phyloP scores from a whole-genome alignment of 768 basidiomycete species.

The Amanita rimosa region DNA sequence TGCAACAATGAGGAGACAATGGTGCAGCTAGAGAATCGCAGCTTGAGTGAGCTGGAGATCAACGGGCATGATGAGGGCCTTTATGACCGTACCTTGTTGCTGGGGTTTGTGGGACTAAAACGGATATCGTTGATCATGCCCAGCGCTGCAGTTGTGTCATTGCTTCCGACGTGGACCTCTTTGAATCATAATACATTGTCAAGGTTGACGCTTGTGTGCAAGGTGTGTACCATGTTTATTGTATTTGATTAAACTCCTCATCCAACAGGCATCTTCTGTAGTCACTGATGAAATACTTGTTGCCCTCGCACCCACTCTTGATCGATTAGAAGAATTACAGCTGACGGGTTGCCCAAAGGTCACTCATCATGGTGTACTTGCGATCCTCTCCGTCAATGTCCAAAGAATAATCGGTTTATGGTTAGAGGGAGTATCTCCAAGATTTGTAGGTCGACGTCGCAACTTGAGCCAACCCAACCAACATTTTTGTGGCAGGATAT shows the following conservation, averaged over 20 bases:
- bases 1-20: background rate
- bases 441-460: conserved; percentile 34
- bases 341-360: conserved; percentile 63
- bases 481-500: conserved; percentile 33
- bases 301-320: conserved; percentile 35
- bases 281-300: conserved; percentile 49
- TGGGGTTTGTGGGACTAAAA: conserved; percentile 36
- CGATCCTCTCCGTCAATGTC: conserved; percentile 32
- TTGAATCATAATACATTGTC: conserved; percentile 33
- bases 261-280: conserved; percentile 37
- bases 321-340: conserved; percentile 41
- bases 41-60: conserved; percentile 42
- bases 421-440: conserved; percentile 49
- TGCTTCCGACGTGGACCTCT: conserved; percentile 40
- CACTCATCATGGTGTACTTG: conserved; percentile 46
- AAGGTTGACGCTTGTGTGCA: conserved; percentile 58
- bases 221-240: conserved; percentile 27
- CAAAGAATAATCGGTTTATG: conserved; percentile 41
- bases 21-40: background rate
- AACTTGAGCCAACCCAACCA: background rate
- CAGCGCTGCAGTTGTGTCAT: conserved; percentile 35
- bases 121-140: conserved; percentile 72
- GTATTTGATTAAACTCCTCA: too few relatives aligned
- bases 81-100: conserved; percentile 43
- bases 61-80: conserved; percentile 53